Percentiles rank a stretch among this genome's conserved stretches.
phyloP scores from a whole-genome alignment of 495 filamentous ascomycete species.

The Pseudotulostoma volvatum region DNA sequence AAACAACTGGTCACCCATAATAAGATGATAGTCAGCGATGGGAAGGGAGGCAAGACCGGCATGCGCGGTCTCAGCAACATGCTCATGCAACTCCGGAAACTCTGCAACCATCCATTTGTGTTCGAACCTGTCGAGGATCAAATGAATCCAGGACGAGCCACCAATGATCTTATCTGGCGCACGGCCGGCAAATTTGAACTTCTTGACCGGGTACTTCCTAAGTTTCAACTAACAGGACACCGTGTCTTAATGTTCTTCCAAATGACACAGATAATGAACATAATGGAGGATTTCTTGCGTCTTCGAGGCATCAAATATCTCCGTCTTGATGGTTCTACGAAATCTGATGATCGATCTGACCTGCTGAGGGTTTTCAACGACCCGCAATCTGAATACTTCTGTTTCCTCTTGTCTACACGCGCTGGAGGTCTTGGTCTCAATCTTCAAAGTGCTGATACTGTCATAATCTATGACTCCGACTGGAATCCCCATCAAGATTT shows the following conservation, averaged over 20 bases:
- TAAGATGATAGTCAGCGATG: slow-evolving; percentile 83
- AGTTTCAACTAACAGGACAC: slow-evolving; percentile 78
- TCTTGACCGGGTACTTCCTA: slow-evolving; percentile 79
- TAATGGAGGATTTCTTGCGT: slow-evolving; percentile 97
- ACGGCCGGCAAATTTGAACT: slow-evolving; percentile 96
- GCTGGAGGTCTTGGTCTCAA: slow-evolving; percentile 96
- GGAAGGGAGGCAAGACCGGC: slow-evolving; percentile 87
- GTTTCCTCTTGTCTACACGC: slow-evolving; percentile 96
- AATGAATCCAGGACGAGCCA: slow-evolving; percentile 76
- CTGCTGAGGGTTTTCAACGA: slow-evolving; percentile 80
- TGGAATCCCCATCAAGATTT: slow-evolving; percentile 99
- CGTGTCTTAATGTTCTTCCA: slow-evolving; percentile 99
- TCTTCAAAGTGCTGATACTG: slow-evolving; percentile 91
- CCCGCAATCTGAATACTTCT: slow-evolving; percentile 80
- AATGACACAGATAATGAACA: slow-evolving; percentile 99
- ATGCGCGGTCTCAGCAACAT: slow-evolving; percentile 96
- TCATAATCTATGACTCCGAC: slow-evolving; percentile 98
- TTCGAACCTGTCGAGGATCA: slow-evolving; percentile 96
- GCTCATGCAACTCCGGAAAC: slow-evolving; percentile 97
- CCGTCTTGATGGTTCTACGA: slow-evolving; percentile 88
- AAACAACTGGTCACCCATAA: slow-evolving; percentile 92
- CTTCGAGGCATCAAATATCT: slow-evolving; percentile 68
- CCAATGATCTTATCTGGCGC: slow-evolving; percentile 89
- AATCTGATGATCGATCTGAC: slow-evolving; percentile 91
- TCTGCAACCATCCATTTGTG: slow-evolving; percentile 98